Evolutionary conservation across 2,329 filamentous ascomycete species (phyloP), one percentile per base, ranked within the genome.

Genomic region (Pseudogymnoascus sp.): DNA sequence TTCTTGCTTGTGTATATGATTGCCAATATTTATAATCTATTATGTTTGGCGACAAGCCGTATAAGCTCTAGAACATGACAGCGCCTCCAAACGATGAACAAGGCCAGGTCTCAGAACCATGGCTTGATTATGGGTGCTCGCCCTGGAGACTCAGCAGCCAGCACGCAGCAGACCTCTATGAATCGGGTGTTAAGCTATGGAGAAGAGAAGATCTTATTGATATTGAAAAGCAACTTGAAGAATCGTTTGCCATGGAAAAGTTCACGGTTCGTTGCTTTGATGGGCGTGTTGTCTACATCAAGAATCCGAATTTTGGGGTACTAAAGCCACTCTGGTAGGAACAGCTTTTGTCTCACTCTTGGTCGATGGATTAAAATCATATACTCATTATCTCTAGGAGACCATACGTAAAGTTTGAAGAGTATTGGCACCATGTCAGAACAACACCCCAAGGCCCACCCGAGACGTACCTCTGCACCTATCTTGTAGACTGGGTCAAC

Each of bases 231-330:
- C 69, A 72, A 63, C 64, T 72, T 2, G 64, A 64, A 36, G 60
- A 64, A 58, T 68, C 68, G 13, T 42, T 5, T 44, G 62, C 51
- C 13, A 31, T 35, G 21, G 64, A 68, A 60, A 64, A 63, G n/a
- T 71, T 72, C 63, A 69, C 65, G 4, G 65, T 71, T 25, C 67
- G 65, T 51, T 64, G 67, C 63, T 58, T 71, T 38, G 68, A 71
- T 62, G 67, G 67, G 27, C 65, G 58, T 27, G 31, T 68, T 39
- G 39, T 66, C 12, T 51, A 65, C 58, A 69, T 70, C 25, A 67
- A 66, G 58, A 69, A 71, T 55, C 68, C 66, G 9, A 68, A 66
- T 58, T 70, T 64, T 59, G 61, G 64, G 15, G 58, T 65, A 15
- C 36, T 63, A 31, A 68, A 63, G 17, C 65, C 67, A 25, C 69